Base-by-base conservation (phyloP, 129 eudicot species). In the Heracleum sosnowskyi region DNA sequence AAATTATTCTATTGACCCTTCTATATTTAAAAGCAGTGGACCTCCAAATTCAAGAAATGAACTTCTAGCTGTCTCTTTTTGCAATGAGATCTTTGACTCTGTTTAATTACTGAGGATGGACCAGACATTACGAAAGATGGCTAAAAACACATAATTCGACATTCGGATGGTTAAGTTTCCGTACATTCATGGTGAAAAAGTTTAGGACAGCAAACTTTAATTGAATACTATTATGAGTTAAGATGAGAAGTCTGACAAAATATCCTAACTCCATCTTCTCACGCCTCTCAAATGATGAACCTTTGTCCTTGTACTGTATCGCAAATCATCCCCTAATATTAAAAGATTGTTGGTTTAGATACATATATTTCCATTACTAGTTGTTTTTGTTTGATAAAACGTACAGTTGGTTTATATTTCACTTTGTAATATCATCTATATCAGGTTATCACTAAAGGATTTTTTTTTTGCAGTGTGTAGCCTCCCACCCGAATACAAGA, bases 401-500 rank as follows among this genome's bases (percentile, higher is more conserved):
- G 66, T 18, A 34, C 11, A n/a, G n/a, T 49, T 49, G 66, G 28
- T 51, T 18, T 75, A 49, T 47, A 44, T 46, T 5, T 47, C 39
- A 73, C 8, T 72, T 24, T 40, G 17, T 44, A 73, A n/a, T 60
- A 37, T 47, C 18, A 7, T 76, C 16, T 76, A 33, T 66, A 29
- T 13, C 33, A 73, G 18, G 17, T 37, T 9, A 26, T 24, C 7
- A 77, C 34, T 60, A 11, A 39, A 40, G 60, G 17, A 40, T 39
- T 62, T n/a, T 57, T 73, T 5, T 73, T 87, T 77, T 86, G 90
- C 96, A 95, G 98, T 95, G 97, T 83, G 97, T 95, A 18, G 98
- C 98, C 60, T 95, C 98, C 11, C 98, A 94, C 75, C 96, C 89
- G 26, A 96, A 91, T 78, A 94, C 98, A 69, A 84, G 93, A 83